Percentiles rank a stretch among this genome's conserved stretches.
These are phyloP conservation scores for Pharnaceum exiguum DNA, from an alignment of 148 eudicot genomes.

Conservation along the genomic window DNA sequence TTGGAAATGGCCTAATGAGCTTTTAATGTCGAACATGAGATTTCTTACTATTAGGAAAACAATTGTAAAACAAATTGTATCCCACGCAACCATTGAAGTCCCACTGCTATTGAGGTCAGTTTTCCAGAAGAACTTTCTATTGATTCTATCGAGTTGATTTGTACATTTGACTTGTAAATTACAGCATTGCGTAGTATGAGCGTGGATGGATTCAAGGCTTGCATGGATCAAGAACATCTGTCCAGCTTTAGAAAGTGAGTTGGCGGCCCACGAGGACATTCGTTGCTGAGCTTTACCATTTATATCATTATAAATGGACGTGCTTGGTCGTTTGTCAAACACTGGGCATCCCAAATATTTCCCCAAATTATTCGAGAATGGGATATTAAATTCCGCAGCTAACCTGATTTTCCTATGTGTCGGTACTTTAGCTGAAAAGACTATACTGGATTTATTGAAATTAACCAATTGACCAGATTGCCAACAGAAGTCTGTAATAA, in stretches of 20 bases:
- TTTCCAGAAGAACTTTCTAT: too few species aligned
- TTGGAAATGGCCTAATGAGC: too few species aligned
- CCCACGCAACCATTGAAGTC: too few species aligned
- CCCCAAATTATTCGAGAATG: not conserved
- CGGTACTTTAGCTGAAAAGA: not conserved
- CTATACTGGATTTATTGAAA: not conserved
- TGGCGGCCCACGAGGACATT: not conserved
- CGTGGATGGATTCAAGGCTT: not conserved
- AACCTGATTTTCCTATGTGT: not conserved
- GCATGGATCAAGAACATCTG: not conserved
- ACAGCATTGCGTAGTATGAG: too few species aligned
- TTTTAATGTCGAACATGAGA: too few species aligned
- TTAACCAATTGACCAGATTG: not conserved
- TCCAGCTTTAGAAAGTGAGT: not conserved
- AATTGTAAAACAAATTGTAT: too few species aligned
- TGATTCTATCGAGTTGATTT: too few species aligned
- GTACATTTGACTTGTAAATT: too few species aligned
- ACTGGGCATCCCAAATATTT: not conserved
- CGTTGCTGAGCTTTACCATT: not conserved
- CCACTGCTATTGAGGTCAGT: too few species aligned
- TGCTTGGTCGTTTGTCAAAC: not conserved
- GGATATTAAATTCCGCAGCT: not conserved
- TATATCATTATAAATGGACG: not conserved
- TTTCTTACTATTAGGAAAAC: too few species aligned
- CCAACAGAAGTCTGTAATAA: not conserved